phyloP scores from a whole-genome alignment of 352 stramenopile genomes.

The Phytopythium boreale region DNA sequence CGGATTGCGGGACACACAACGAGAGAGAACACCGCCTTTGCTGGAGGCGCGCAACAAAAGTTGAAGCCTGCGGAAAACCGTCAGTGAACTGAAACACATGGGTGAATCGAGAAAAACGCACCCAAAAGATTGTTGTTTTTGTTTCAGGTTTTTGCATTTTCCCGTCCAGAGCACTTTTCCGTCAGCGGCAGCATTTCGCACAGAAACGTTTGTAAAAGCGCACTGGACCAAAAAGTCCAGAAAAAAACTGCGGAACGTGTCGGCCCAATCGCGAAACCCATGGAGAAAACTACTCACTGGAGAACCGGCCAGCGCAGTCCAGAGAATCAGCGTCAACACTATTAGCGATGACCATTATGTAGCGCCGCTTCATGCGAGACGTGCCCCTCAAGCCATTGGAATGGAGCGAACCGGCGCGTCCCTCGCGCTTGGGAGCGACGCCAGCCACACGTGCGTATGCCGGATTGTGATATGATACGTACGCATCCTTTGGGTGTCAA shows the following conservation, averaged over 20 bases:
- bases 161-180: no score
- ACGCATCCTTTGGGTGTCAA: neutral
- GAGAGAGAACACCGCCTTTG: neutral
- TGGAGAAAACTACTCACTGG: no score
- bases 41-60: neutral
- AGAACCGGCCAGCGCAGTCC: neutral
- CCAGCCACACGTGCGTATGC: neutral
- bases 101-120: neutral
- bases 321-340: neutral
- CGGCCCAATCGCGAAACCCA: no score
- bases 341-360: no score
- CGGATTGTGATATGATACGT: neutral
- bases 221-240: no score
- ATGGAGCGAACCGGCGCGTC: neutral
- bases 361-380: neutral
- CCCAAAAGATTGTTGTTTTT: no score
- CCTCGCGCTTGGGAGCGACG: neutral
- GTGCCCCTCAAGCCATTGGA: neutral
- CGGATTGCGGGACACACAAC: neutral
- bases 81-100: neutral
- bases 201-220: no score
- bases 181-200: no score
- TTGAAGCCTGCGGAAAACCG: neutral
- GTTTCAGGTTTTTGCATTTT: no score
- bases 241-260: no score